Evolutionary conservation across 352 stramenopile species (phyloP).

Genomic region (Globisporangium emineosum): DNA sequence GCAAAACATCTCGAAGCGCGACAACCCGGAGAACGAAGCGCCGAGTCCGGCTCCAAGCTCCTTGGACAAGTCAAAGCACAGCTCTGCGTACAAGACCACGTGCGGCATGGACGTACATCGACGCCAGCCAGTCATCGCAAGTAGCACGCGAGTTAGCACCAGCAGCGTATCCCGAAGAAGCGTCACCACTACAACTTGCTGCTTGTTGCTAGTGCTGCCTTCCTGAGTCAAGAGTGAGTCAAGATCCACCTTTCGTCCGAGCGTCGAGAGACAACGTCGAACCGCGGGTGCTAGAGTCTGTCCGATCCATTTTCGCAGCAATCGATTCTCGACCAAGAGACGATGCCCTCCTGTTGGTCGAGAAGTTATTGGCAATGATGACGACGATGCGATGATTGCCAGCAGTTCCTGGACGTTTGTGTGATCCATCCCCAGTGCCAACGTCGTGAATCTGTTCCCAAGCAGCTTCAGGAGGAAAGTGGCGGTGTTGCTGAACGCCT

Average conservation of each 20-base stretch:
- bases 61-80: slow-evolving; percentile 43
- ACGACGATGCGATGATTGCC: background rate
- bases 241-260: background rate
- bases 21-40: background rate
- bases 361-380: background rate
- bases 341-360: background rate
- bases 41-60: slow-evolving; percentile 18
- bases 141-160: slow-evolving; percentile 41
- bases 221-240: background rate
- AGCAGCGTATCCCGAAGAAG: slow-evolving; percentile 40
- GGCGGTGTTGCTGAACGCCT: slow-evolving; percentile 1
- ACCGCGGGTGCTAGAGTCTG: slow-evolving; percentile 15
- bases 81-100: slow-evolving; percentile 35
- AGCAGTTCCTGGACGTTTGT: slow-evolving; percentile 8
- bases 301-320: slow-evolving; percentile 16
- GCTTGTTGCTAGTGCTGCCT: background rate
- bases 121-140: slow-evolving; percentile 34
- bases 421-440: slow-evolving; percentile 9
- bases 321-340: slow-evolving; percentile 13
- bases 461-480: slow-evolving; percentile 13
- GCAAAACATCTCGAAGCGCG: slow-evolving; percentile 47
- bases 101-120: slow-evolving; percentile 45
- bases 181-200: slow-evolving; percentile 11
- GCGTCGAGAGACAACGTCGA: slow-evolving; percentile 9
- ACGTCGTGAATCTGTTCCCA: background rate